Evolutionary conservation across 208 protist species (phyloP), one percentile per base, ranked within the genome.

Genomic region (Acanthamoeba sp.): DNA sequence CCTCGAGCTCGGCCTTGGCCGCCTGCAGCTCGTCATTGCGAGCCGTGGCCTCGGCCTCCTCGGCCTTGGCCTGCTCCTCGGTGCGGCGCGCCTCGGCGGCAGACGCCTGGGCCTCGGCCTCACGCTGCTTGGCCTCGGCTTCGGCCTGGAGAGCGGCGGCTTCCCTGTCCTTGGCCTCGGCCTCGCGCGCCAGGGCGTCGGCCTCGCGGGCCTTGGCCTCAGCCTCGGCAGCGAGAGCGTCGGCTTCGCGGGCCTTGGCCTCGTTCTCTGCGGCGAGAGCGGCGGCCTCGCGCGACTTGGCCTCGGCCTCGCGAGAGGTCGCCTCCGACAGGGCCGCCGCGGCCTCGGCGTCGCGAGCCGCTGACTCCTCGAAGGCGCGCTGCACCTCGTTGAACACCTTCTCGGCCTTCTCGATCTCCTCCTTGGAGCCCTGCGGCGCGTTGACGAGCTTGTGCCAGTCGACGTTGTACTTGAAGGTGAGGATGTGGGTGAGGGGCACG

Each of bases 1-100:
- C 94, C 29, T 88, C 32, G 27, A 69, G 78, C 36, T 71, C 94
- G 52, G 94, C 94, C 55, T 95, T 93, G 38, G 94, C 94, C 45
- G 38, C 38, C 59, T 64, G 80, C 50, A 88, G 42, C 80, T 62
- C 80, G 50, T 88, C 50, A 12, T 88, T 57, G 10, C 66, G 29
- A 1, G 80, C 48, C 16, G n/a, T 48, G 29, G 80, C 80, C 22
- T 42, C 42, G 29, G 42, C 80, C 42, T 64, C 50, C 29, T 62
- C 80, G 42, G 42, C 80, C n/a, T 57, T 32, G 24, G 42, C 50
- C 34, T 64, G 29, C 0, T 64, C 48, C 80, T 64, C 42, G 18
- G 48, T 50, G 69, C 36, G n/a, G 34, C 38, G n/a, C 36, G 59
- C 40, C 42, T 71, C 14, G 16, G 94, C 38, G 34, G 64, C 40